Conservation (phyloP, 2,329 filamentous ascomycete species). For the Alternaria sp. region DNA sequence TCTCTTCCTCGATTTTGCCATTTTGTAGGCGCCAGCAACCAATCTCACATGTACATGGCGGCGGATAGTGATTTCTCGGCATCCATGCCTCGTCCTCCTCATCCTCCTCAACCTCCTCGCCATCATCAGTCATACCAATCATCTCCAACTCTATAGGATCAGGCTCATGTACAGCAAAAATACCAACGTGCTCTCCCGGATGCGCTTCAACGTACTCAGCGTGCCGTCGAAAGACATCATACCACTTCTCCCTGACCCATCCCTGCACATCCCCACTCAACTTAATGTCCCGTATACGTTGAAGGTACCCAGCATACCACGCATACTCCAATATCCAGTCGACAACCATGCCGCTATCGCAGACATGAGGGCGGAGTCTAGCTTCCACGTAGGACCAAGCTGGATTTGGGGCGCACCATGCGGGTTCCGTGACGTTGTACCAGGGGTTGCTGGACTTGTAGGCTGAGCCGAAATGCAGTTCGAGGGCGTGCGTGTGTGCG, state of each 20-base stretch:
- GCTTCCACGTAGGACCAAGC: background rate
- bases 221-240: constrained; percentile 8
- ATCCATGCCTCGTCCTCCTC: background rate
- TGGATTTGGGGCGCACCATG: background rate
- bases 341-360: background rate
- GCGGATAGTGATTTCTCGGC: background rate
- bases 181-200: background rate
- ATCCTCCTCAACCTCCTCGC: background rate
- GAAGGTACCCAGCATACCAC: background rate
- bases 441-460: constrained; percentile 14
- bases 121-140: background rate
- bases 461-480: constrained; percentile 11
- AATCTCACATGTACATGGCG: background rate
- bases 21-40: background rate
- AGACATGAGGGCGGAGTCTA: background rate
- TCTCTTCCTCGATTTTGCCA: background rate
- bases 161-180: background rate
- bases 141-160: constrained; percentile 1
- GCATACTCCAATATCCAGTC: constrained; percentile 1
- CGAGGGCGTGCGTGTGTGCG: constrained; percentile 11
- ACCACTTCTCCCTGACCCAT: constrained; percentile 31
- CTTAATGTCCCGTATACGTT: background rate
- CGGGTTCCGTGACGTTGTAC: background rate
- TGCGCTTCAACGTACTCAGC: background rate
- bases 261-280: constrained; percentile 21